Percentiles rank a stretch among this genome's conserved stretches.
These are phyloP conservation scores for Rosa multiflora DNA, from an alignment of 306 rosid species.

Conservation along the genomic window DNA sequence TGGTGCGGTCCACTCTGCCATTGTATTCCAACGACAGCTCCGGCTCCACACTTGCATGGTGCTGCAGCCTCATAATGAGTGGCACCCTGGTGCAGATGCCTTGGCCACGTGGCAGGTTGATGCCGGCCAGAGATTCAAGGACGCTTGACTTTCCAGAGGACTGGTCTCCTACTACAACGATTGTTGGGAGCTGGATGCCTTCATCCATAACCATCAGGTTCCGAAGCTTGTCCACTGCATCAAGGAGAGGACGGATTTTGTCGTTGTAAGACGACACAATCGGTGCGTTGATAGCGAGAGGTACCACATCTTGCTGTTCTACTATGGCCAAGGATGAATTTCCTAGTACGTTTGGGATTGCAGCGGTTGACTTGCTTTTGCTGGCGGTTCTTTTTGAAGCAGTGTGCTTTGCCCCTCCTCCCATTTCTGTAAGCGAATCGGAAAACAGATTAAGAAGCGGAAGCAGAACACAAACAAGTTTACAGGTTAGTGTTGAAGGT, in stretches of 20 bases:
- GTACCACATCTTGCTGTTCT: not conserved
- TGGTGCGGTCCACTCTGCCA: not conserved
- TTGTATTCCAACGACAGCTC: conserved; percentile 6
- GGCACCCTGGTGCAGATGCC: conserved; percentile 11
- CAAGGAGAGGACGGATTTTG: not conserved
- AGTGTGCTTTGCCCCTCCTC: not conserved
- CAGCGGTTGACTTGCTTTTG: not conserved
- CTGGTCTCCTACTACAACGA: conserved; percentile 1
- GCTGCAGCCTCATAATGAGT: conserved; percentile 6
- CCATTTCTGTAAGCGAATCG: not conserved
- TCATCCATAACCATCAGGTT: not conserved
- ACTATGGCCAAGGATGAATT: not conserved
- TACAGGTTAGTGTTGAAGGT: not conserved
- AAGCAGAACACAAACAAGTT: not conserved
- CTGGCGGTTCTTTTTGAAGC: not conserved
- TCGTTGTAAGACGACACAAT: conserved; percentile 4
- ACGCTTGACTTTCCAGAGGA: not conserved
- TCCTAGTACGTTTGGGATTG: not conserved
- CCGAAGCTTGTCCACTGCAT: conserved; percentile 9
- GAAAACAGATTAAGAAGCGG: not conserved
- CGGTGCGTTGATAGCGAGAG: not conserved
- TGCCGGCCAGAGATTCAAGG: not conserved
- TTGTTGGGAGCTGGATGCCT: conserved; percentile 2
- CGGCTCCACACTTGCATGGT: not conserved
- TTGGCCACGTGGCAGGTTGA: not conserved